These are phyloP conservation scores for Didymella pomorum DNA, from an alignment of 2,329 filamentous ascomycete species.

Conservation along the genomic window DNA sequence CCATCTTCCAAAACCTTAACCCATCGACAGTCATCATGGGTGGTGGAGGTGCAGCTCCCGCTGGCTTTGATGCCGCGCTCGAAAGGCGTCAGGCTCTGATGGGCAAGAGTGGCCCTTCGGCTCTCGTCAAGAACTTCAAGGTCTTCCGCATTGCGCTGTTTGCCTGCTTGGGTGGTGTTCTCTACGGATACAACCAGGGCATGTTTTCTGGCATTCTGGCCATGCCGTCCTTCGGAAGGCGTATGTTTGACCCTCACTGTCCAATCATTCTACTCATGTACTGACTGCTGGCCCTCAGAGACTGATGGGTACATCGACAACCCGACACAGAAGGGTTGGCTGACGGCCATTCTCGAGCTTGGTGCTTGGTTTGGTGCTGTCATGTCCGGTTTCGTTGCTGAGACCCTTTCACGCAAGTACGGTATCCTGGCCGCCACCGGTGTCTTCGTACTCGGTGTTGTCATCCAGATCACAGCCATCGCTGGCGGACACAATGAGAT, in stretches of 20 bases:
- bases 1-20: neutral
- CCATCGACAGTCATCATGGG: conserved; percentile 28
- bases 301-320: conserved; percentile 53
- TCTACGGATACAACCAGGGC: conserved; percentile 78
- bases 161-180: conserved; percentile 60
- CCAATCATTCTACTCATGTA: neutral
- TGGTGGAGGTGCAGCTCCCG: conserved; percentile 30
- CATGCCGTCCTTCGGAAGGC: conserved; percentile 57
- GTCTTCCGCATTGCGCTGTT: conserved; percentile 65
- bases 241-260: conserved; percentile 24
- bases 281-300: conserved; percentile 37
- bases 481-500: conserved; percentile 66
- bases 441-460: conserved; percentile 74
- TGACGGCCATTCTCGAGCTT: conserved; percentile 73
- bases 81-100: conserved; percentile 35
- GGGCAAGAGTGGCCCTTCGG: conserved; percentile 54
- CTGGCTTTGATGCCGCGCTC: conserved; percentile 36
- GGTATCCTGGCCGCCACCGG: conserved; percentile 70
- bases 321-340: conserved; percentile 56
- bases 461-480: conserved; percentile 71
- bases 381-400: conserved; percentile 74
- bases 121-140: conserved; percentile 61
- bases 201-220: conserved; percentile 75
- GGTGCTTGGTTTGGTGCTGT: conserved; percentile 80
- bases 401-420: conserved; percentile 73